Conservation (phyloP, 352 stramenopile genomes). For the Phytophthora pistaciae region DNA sequence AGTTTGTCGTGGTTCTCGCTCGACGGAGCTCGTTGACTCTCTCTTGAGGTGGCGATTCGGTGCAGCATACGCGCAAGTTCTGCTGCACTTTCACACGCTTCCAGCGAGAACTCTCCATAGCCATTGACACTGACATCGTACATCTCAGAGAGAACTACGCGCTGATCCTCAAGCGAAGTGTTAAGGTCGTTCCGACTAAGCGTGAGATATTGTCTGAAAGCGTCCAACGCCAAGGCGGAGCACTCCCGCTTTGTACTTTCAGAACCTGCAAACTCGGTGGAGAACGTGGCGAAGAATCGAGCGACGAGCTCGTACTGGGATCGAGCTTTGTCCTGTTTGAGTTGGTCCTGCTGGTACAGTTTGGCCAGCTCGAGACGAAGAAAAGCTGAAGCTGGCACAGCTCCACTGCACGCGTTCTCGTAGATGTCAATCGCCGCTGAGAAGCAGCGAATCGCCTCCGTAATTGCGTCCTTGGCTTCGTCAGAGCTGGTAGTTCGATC, state of each 20-base stretch:
- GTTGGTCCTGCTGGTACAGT: slow-evolving; percentile 47
- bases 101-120: slow-evolving; percentile 73
- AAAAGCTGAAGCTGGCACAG: slow-evolving; percentile 63
- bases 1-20: slow-evolving; percentile 36
- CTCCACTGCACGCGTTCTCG: slow-evolving; percentile 61
- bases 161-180: slow-evolving; percentile 46
- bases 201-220: slow-evolving; percentile 58
- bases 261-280: slow-evolving; percentile 56
- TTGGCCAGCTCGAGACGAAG: slow-evolving; percentile 73
- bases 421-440: slow-evolving; percentile 60
- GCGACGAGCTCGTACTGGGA: slow-evolving; percentile 47
- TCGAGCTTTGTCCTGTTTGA: slow-evolving; percentile 20
- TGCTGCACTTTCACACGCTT: slow-evolving; percentile 52
- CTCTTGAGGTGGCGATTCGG: slow-evolving; percentile 35
- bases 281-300: slow-evolving; percentile 71
- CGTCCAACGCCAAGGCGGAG: slow-evolving; percentile 64
- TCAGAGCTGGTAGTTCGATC: neutral
- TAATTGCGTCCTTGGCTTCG: slow-evolving; percentile 37
- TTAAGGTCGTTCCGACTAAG: slow-evolving; percentile 13
- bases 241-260: slow-evolving; percentile 68
- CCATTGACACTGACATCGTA: slow-evolving; percentile 52
- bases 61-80: slow-evolving; percentile 53
- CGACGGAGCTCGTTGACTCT: slow-evolving; percentile 9
- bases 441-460: slow-evolving; percentile 57
- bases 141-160: slow-evolving; percentile 52